Conservation (phyloP, 495 filamentous ascomycete genomes). For the Cryomyces minteri region DNA sequence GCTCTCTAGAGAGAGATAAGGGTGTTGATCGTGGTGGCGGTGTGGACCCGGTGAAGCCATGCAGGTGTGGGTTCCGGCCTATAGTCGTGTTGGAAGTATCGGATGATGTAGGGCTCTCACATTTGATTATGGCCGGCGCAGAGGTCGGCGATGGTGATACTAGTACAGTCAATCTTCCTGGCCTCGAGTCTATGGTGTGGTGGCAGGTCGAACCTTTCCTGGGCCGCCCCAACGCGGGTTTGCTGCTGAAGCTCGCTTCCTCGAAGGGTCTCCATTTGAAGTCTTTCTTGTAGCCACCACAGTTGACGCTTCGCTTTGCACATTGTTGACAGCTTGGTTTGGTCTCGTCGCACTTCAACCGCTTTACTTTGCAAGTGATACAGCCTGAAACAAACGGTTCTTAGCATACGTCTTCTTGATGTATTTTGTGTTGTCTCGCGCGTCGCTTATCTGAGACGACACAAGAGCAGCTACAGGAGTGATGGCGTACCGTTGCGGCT, state of each 20-base stretch:
- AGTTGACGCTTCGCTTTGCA: conserved; percentile 45
- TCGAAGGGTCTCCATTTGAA: conserved; percentile 75
- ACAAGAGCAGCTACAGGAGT: background rate
- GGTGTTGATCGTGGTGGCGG: too few relatives aligned
- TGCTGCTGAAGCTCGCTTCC: conserved; percentile 39
- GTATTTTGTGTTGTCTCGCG: background rate
- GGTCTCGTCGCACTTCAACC: conserved; percentile 66
- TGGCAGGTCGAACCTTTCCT: too few relatives aligned
- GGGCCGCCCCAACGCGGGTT: conserved; percentile 8
- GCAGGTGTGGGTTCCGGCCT: too few relatives aligned
- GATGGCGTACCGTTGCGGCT: conserved; percentile 57
- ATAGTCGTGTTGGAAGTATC: too few relatives aligned
- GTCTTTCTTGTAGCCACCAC: conserved; percentile 67
- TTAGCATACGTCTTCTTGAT: background rate
- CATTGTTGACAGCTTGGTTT: conserved; percentile 64
- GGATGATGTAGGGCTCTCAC: too few relatives aligned
- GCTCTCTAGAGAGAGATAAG: too few relatives aligned
- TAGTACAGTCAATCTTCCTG: too few relatives aligned
- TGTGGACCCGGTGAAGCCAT: too few relatives aligned
- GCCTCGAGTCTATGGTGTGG: too few relatives aligned
- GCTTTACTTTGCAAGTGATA: conserved; percentile 64
- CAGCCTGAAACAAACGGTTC: conserved; percentile 34
- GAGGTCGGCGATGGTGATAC: too few relatives aligned
- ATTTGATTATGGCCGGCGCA: too few relatives aligned
- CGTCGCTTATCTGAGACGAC: background rate